A percentile compares a stretch with the other conserved stretches of the same genome.
Evolutionary conservation across 2,329 filamentous ascomycete species (phyloP).

Genomic region (Sordariomycetes sp.): DNA sequence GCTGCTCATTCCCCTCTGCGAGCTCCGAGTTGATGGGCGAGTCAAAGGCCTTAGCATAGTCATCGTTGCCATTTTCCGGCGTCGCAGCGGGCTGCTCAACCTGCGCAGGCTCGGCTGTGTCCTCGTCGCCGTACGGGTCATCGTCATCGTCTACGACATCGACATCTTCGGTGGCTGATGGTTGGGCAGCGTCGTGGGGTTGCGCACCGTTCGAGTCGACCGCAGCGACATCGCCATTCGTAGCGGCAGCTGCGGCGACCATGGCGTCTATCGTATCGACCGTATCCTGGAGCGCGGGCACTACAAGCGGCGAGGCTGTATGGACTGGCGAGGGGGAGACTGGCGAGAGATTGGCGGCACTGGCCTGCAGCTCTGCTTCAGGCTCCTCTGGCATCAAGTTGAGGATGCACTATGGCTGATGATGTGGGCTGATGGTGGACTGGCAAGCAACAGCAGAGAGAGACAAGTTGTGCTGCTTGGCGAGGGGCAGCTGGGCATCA

Average conservation of each 20-base stretch:
- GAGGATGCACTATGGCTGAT: no score
- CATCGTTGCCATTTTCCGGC: constrained; percentile 32
- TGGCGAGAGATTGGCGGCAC: constrained; percentile 40
- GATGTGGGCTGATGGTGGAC: no score
- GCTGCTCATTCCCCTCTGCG: constrained; percentile 22
- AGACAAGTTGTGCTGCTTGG: no score
- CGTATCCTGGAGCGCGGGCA: constrained; percentile 42
- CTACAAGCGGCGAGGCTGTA: constrained; percentile 33
- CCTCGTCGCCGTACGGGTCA: constrained; percentile 33
- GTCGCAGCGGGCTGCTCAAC: constrained; percentile 15
- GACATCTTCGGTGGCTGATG: constrained; percentile 15
- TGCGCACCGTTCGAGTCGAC: constrained; percentile 15
- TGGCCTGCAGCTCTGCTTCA: constrained; percentile 37
- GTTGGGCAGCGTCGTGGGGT: constrained; percentile 2
- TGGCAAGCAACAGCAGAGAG: no score
- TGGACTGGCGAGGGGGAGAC: constrained; percentile 40
- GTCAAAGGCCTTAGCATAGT: constrained; percentile 42
- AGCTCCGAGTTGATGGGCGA: constrained; percentile 30
- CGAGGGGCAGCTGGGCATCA: no score
- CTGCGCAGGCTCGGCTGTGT: constrained; percentile 10
- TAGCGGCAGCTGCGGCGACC: constrained; percentile 23
- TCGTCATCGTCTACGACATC: constrained; percentile 22
- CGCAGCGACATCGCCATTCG: constrained; percentile 12
- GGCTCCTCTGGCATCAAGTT: constrained; percentile 33
- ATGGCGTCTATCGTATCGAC: constrained; percentile 41